A percentile compares a stretch with the other conserved stretches of the same genome.
These are phyloP conservation scores for Epichloe sylvatica DNA, from an alignment of 2,329 filamentous ascomycete species.

Conservation along the genomic window DNA sequence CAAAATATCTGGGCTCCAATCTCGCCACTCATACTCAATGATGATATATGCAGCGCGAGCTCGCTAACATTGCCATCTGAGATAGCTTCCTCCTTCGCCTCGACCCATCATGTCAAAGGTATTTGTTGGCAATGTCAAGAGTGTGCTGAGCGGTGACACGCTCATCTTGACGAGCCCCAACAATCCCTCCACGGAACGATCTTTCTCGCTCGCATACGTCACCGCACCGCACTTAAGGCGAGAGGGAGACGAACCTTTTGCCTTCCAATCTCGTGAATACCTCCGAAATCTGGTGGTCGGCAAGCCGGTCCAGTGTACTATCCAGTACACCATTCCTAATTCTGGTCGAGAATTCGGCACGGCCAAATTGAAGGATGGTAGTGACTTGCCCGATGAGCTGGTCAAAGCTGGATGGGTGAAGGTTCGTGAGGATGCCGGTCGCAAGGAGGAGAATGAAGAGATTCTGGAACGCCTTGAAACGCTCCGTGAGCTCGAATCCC, in stretches of 20 bases:
- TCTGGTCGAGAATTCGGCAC: slow-evolving; percentile 80
- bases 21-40: too few relatives aligned
- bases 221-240: slow-evolving; percentile 73
- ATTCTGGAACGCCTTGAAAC: slow-evolving; percentile 58
- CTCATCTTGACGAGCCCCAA: slow-evolving; percentile 68
- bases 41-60: not conserved
- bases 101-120: slow-evolving; percentile 34
- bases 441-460: slow-evolving; percentile 76
- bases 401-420: slow-evolving; percentile 87
- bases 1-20: not conserved
- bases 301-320: slow-evolving; percentile 71
- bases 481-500: slow-evolving; percentile 61
- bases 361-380: slow-evolving; percentile 62
- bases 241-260: slow-evolving; percentile 81
- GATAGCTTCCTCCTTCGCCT: slow-evolving; percentile 8
- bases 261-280: slow-evolving; percentile 89
- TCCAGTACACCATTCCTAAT: slow-evolving; percentile 77
- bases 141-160: slow-evolving; percentile 86
- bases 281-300: slow-evolving; percentile 73
- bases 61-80: not conserved
- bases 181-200: slow-evolving; percentile 72
- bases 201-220: slow-evolving; percentile 82
- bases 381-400: slow-evolving; percentile 64
- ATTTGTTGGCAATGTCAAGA: slow-evolving; percentile 70
- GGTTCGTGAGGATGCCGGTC: slow-evolving; percentile 84